These are phyloP conservation scores for Cryptomeria japonica DNA, from an alignment of 75 land plant genomes.

Conservation along the genomic window DNA sequence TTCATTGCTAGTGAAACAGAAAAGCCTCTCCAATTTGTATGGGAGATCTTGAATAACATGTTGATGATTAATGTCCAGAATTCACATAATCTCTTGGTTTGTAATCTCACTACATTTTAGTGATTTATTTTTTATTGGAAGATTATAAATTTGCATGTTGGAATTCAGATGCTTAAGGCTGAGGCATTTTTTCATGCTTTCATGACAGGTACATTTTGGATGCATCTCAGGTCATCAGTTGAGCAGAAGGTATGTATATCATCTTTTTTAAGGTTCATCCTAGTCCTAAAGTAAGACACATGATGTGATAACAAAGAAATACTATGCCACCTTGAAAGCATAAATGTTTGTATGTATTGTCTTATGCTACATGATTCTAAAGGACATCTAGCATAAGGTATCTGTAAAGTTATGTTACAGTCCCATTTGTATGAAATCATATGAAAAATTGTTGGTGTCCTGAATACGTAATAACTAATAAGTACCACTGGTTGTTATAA, in stretches of 20 bases:
- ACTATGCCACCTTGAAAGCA: not conserved
- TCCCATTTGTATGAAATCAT: not conserved
- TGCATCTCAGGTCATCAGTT: conserved; percentile 9
- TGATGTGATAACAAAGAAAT: not conserved
- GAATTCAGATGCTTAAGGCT: not conserved
- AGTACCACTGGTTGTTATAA: not conserved
- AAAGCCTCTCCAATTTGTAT: not conserved
- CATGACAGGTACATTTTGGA: not conserved
- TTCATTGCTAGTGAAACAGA: not conserved
- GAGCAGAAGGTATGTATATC: conserved; percentile 4
- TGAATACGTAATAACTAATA: not conserved
- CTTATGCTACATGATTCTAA: not conserved
- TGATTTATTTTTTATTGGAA: not conserved
- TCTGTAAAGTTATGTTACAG: not conserved
- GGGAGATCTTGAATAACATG: not conserved
- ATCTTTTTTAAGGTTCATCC: not conserved
- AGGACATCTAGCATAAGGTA: not conserved
- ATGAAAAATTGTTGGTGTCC: not conserved
- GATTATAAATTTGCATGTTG: not conserved
- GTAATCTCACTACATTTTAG: not conserved
- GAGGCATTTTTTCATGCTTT: not conserved
- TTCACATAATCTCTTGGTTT: not conserved
- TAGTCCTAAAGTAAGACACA: not conserved
- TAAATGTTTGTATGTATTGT: not conserved
- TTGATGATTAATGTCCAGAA: not conserved